Evolutionary conservation across 225 moss, liverwort and hornwort species (phyloP), one percentile per base, ranked within the genome.

Genomic region (Physcomitrium patens): DNA sequence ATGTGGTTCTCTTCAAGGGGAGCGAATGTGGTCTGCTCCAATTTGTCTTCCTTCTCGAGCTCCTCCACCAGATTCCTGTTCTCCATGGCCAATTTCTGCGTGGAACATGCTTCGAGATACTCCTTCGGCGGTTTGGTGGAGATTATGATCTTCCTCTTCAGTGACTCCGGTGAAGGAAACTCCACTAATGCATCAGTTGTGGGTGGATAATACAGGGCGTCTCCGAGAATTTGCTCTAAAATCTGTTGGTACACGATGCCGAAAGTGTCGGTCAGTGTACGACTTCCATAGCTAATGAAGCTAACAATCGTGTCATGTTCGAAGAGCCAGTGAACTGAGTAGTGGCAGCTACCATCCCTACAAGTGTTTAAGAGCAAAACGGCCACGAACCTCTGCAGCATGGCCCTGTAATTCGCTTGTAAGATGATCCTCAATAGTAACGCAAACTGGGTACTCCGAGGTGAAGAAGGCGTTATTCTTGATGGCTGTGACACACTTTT

Each of bases 341-440:
- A 37, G 31, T 7, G 31, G 31, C 31, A 37, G 31, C 31, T 37
- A 37, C 31, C 31, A 49, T 22, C 50, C 31, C 27, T 1, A 24
- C 10, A 63, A 68, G 55, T 15, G 31, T 37, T 37, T 7, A 37
- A 37, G 49, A 14, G 37, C 16, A 14, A 67, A 61, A 59, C 12
- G 47, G 37, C 5, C 31, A 18, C 83, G 10, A 68, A 92, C 94
- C 87, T 86, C 67, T n/a, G 96, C 94, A 68, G 91, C 94, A 79
- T 83, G 71, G 10, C 88, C 88, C 69, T 97, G 96, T 70, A 97
- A 80, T 4, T 79, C 81, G 12, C 68, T 47, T n/a, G 80, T 84
- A 10, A 97, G 94, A 82, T 97, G 96, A 75, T 94, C 94, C 84
- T 97, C 96, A 47, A 86, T 86, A n/a, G 92, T 93, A 51, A 97